Base-by-base conservation (phyloP, 2,329 filamentous ascomycete species). In the Paecilomyces sp. region DNA sequence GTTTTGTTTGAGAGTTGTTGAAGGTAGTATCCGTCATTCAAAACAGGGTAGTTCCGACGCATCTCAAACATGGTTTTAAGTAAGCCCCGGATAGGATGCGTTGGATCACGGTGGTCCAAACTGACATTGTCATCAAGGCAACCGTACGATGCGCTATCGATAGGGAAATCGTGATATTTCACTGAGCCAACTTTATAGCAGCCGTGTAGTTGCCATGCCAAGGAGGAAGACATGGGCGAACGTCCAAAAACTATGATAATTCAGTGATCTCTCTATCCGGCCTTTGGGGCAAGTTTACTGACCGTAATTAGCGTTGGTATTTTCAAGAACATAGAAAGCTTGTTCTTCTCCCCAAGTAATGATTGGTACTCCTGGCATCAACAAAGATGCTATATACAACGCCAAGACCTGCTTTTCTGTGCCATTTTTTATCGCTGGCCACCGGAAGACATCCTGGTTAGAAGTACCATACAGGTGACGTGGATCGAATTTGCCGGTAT, bases 281-380 rank as follows among this genome's bases (percentile, higher is more conserved):
- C 3, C 31, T 18, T 15, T 31, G 8, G 15, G n/a, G 9, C 3
- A 33, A 7, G n/a, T 6, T 5, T 25, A 22, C 59, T 61, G 51
- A 61, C 61, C 59, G 65, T 86, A 86, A 66, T 86, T 85, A 59
- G 72, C 74, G 3, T 83, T 83, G 1, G 83, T 85, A 63, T 81
- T 85, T 63, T 86, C 84, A 2, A 86, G 73, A 1, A 84, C 70
- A 65, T 86, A 86, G 61, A 82, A 82, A 0, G 79, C 80, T 69
- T 86, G 84, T 68, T 86, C 84, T 65, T 86, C 84, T 22, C 84
- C 83, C 80, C 82, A 86, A 36, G 79, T 77, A n/a, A 84, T 70
- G 36, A 83, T 67, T 0, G 83, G 81, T 22, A 84, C 81, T 31
- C 83, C 83, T 2, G 83, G 83, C 68, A 85, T 75, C 33, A 81